Evolutionary conservation across 2,329 filamentous ascomycete genomes (phyloP).

Genomic region (Fusarium sp.): DNA sequence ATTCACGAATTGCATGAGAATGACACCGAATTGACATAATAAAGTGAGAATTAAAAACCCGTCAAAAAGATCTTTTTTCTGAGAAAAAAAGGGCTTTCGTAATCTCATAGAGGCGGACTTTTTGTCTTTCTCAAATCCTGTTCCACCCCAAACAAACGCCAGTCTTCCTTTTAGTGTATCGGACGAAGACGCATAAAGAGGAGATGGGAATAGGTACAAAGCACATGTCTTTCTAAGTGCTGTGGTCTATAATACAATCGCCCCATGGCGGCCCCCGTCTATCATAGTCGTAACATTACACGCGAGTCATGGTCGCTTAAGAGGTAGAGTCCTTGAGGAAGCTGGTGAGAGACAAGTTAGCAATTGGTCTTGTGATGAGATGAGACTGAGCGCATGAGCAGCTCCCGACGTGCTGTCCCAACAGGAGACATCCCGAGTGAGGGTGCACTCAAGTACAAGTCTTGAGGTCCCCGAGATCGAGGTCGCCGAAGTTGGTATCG

Average conservation of each 20-base stretch:
- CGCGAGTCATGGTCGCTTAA: constrained; percentile 65
- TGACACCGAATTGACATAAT: background rate
- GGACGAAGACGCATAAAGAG: constrained; percentile 50
- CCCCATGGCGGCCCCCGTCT: constrained; percentile 54
- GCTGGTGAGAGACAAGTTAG: constrained; percentile 57
- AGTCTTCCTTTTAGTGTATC: constrained; percentile 31
- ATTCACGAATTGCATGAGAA: constrained; percentile 1
- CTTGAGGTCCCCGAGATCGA: no score
- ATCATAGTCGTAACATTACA: constrained; percentile 57
- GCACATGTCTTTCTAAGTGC: constrained; percentile 52
- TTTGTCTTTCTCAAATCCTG: constrained; percentile 29
- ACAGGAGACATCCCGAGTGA: background rate
- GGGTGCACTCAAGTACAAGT: background rate
- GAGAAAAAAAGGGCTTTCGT: constrained; percentile 28
- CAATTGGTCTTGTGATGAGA: background rate
- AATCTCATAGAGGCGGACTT: constrained; percentile 29
- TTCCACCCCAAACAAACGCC: constrained; percentile 44
- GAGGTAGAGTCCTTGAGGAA: constrained; percentile 80
- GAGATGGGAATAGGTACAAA: constrained; percentile 54
- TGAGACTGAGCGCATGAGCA: background rate
- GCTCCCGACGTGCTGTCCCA: background rate
- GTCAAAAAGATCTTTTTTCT: constrained; percentile 22
- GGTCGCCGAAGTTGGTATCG: background rate
- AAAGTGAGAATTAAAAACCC: constrained; percentile 13
- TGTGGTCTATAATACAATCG: constrained; percentile 60